phyloP scores from a whole-genome alignment of 2,329 filamentous ascomycete species.

The Colletotrichum lupini region DNA sequence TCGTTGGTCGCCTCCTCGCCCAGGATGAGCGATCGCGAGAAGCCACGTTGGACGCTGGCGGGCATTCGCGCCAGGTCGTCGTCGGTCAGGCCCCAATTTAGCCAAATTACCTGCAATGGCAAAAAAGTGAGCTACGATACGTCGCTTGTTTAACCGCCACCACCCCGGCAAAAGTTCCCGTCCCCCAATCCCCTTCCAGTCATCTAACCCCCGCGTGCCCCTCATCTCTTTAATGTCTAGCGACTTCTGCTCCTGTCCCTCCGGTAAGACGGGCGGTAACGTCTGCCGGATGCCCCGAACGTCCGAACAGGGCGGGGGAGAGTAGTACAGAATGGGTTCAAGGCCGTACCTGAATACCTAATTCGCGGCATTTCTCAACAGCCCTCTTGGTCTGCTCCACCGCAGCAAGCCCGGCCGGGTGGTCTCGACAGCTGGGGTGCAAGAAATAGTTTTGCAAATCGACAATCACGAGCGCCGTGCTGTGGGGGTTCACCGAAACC shows the following conservation, averaged over 20 bases:
- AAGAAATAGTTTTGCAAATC: slow-evolving; percentile 67
- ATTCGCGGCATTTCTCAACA: slow-evolving; percentile 57
- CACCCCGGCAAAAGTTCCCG: not conserved
- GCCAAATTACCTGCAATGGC: slow-evolving; percentile 54
- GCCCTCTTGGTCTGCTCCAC: slow-evolving; percentile 52
- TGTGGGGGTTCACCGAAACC: slow-evolving; percentile 51
- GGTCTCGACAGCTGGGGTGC: slow-evolving; percentile 45
- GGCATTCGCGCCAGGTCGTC: slow-evolving; percentile 61
- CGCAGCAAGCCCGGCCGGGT: slow-evolving; percentile 53
- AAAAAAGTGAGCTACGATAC: slow-evolving; percentile 19
- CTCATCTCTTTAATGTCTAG: not conserved
- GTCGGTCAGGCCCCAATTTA: slow-evolving; percentile 69
- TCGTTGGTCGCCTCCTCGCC: slow-evolving; percentile 1
- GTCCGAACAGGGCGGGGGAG: slow-evolving; percentile 8
- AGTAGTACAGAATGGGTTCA: not conserved
- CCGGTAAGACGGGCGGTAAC: not conserved
- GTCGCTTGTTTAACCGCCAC: not conserved
- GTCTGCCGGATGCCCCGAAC: not conserved
- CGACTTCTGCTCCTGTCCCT: not conserved
- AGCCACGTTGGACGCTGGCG: slow-evolving; percentile 58
- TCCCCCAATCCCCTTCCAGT: not conserved
- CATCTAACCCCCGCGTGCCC: no score
- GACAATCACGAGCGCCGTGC: slow-evolving; percentile 60
- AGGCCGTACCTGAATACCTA: slow-evolving; percentile 55
- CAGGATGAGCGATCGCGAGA: slow-evolving; percentile 53